Conservation (phyloP, 805 yeast species). For the Candida ulmi region DNA sequence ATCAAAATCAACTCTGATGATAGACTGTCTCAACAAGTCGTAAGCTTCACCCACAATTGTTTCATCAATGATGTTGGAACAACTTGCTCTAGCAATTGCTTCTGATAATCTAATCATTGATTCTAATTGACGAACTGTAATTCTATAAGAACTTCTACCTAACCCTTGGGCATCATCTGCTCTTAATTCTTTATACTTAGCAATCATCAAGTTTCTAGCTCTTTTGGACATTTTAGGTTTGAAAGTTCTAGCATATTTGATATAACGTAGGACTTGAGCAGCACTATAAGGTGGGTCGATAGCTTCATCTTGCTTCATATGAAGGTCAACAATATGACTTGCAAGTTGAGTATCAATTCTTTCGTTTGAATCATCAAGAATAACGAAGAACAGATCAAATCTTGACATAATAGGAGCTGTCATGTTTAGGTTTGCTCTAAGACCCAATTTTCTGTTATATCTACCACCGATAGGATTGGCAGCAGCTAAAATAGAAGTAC, state of each 20-base stretch:
- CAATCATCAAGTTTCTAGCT: constrained; percentile 70
- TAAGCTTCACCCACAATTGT: constrained; percentile 92
- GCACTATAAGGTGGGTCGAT: constrained; percentile 85
- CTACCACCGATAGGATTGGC: constrained; percentile 98
- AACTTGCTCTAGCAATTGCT: constrained; percentile 95
- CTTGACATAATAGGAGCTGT: constrained; percentile 99
- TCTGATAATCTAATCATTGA: constrained; percentile 89
- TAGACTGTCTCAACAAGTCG: constrained; percentile 81
- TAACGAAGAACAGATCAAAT: constrained; percentile 91
- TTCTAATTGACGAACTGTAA: constrained; percentile 95
- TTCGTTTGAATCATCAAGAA: constrained; percentile 92
- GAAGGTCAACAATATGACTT: constrained; percentile 86
- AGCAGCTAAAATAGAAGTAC: constrained; percentile 96
- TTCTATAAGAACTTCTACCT: constrained; percentile 81
- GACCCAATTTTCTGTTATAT: constrained; percentile 79
- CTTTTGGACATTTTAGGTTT: constrained; percentile 81
- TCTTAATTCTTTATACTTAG: constrained; percentile 79
- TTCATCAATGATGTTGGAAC: constrained; percentile 57
- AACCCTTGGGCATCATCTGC: constrained; percentile 87
- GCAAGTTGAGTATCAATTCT: constrained; percentile 86
- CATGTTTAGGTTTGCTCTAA: constrained; percentile 86
- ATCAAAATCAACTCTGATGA: constrained; percentile 89
- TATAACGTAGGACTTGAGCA: constrained; percentile 82
- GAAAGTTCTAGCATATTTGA: constrained; percentile 88
- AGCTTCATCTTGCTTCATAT: constrained; percentile 86